phyloP scores from a whole-genome alignment of 345 rosid species.

The Capsella bursapastoris region DNA sequence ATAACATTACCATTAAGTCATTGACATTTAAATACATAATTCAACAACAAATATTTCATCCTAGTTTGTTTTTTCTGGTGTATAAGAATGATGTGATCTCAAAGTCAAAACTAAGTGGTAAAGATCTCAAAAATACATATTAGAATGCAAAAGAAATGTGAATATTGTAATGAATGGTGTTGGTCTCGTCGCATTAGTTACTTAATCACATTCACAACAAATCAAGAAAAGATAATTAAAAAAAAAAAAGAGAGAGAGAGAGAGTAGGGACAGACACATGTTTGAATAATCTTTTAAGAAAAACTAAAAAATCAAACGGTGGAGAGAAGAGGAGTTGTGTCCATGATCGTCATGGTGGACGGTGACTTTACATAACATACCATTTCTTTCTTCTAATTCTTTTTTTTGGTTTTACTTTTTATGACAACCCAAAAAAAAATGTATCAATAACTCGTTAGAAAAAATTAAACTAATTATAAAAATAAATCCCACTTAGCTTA shows the following conservation, averaged over 20 bases:
- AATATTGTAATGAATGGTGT: constrained; percentile 29
- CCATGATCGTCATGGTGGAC: constrained; percentile 48
- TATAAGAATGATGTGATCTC: not conserved
- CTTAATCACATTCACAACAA: constrained; percentile 36
- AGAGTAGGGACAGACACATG: constrained; percentile 32
- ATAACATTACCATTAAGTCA: not conserved
- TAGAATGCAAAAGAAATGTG: constrained; percentile 9
- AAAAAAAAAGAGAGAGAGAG: not conserved
- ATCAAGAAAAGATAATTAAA: not conserved
- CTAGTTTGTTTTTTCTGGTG: not conserved
- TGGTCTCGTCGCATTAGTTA: constrained; percentile 26
- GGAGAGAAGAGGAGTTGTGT: constrained; percentile 49
- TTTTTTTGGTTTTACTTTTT: not conserved
- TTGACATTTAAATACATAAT: not conserved
- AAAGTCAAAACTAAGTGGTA: not conserved
- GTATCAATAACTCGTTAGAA: constrained; percentile 2
- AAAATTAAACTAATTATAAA: not conserved
- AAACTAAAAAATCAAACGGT: constrained; percentile 44
- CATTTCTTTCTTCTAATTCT: constrained; percentile 25
- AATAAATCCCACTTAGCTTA: not conserved
- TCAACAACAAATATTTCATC: not conserved
- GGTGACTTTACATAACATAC: constrained; percentile 47
- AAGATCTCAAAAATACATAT: constrained; percentile 4
- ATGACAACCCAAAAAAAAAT: not conserved
- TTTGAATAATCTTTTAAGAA: constrained; percentile 16